Conservation (phyloP, 352 stramenopile genomes). For the Lagenidium giganteum region DNA sequence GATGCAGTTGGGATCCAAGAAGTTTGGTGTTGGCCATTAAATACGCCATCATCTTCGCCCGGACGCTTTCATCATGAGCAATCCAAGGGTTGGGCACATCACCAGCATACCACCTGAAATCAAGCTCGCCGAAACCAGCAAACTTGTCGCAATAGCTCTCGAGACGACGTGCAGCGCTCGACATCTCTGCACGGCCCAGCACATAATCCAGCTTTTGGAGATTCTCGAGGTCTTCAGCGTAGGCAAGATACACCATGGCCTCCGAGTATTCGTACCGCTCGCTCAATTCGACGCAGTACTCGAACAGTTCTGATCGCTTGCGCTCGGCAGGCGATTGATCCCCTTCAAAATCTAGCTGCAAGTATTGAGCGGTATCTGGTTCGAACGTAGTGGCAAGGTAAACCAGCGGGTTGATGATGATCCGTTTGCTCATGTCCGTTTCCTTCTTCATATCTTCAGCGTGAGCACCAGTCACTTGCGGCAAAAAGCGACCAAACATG, state of each 20-base stretch:
- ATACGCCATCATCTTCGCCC: conserved; percentile 48
- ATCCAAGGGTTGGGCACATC: conserved; percentile 69
- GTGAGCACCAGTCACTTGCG: conserved; percentile 26
- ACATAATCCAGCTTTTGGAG: conserved; percentile 65
- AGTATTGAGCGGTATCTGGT: too few species aligned
- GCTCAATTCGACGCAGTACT: conserved; percentile 44
- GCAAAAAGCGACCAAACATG: conserved; percentile 45
- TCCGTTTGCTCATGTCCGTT: conserved; percentile 45
- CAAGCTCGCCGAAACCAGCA: conserved; percentile 52
- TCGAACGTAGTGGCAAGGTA: conserved; percentile 50
- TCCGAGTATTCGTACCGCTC: conserved; percentile 81
- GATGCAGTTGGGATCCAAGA: conserved; percentile 50
- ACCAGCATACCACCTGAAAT: conserved; percentile 76
- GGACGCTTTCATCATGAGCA: conserved; percentile 17
- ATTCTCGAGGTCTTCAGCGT: conserved; percentile 54
- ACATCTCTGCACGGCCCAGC: conserved; percentile 51
- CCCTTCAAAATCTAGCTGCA: conserved; percentile 11
- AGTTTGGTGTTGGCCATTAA: conserved; percentile 55
- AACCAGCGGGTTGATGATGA: conserved; percentile 66
- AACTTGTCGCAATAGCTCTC: conserved; percentile 58
- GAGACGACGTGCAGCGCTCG: conserved; percentile 43
- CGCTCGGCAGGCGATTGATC: conserved; percentile 26
- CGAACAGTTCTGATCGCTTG: conserved; percentile 52
- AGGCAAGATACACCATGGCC: conserved; percentile 74
- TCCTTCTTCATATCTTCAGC: conserved; percentile 61